Evolutionary conservation across 768 basidiomycete genomes (phyloP), one percentile per base, ranked within the genome.

Genomic region (Pleurotus djamor): DNA sequence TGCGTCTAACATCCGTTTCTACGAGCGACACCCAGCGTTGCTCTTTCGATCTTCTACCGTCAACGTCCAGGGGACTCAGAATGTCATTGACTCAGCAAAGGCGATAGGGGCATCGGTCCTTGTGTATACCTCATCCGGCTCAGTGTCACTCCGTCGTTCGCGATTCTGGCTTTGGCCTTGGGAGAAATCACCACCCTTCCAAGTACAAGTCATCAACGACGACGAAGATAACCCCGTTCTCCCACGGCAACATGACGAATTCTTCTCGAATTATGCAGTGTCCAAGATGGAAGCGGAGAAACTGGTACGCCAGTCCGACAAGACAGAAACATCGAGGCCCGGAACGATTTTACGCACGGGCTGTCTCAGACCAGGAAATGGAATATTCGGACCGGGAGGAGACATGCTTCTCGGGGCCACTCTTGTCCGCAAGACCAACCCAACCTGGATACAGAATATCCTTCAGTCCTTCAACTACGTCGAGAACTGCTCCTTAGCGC

Each of bases 191-290:
- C 87, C 88, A 0, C 63, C 74, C 32, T 70, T 73, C 61, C 85
- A 86, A 63, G 77, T 88, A 6, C 91, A 93, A 69, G 72, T 80
- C 3, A 75, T 89, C 60, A 79, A 80, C 57, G 90, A 91, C 66
- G 83, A 86, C 59, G 85, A 89, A 49, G 62, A 58, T 28, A 55
- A 55, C 13, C 54, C 36, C 37, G 64, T 69, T 10, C 63, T 83
- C 1, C 86, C 87, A 7, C 81, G 75, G 64, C 72, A 67, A 4
- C 87, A 89, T 63, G 71, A 79, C 12, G 76, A 87, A 10, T 88
- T 85, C 68, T 91, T 90, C 71, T 92, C 90, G 10, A 92, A 92
- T 67, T 92, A 92, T 59, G 88, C 90, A 0, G 81, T 74, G 21
- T 83, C 87, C 43, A 92, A 92, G 67, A 65, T 73, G 6, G 70